phyloP scores from a whole-genome alignment of 192 early-diverging fungal genomes.

The Linnemannia hyalina region DNA sequence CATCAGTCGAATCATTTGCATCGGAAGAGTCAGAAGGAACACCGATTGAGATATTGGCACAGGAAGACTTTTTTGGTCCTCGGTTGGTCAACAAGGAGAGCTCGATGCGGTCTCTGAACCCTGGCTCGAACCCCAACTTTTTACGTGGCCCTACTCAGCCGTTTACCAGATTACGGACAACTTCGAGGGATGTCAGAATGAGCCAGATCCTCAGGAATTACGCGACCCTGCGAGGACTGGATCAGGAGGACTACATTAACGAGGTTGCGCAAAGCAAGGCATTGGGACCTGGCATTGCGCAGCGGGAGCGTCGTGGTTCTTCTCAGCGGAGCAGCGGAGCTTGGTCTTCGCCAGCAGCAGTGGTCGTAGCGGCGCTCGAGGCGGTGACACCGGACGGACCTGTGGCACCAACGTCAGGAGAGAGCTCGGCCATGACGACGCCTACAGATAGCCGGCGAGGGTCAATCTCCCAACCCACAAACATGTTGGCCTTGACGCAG shows the following conservation, averaged over 20 bases:
- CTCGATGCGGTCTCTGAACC: background rate
- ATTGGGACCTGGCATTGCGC: background rate
- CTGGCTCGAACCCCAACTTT: background rate
- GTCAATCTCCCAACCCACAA: background rate
- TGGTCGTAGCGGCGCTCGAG: background rate
- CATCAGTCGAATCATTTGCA: conserved; percentile 28
- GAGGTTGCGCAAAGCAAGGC: conserved; percentile 9
- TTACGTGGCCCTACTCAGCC: background rate
- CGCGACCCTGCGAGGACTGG: conserved; percentile 35
- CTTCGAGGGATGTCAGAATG: conserved; percentile 46
- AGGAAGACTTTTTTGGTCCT: conserved; percentile 40
- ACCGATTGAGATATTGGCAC: conserved; percentile 37
- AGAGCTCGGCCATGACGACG: background rate
- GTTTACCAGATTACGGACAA: conserved; percentile 5
- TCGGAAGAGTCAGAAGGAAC: conserved; percentile 33
- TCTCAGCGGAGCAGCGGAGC: background rate
- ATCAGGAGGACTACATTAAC: conserved; percentile 29
- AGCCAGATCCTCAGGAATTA: conserved; percentile 48
- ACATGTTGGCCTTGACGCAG: background rate
- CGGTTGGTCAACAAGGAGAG: conserved; percentile 15
- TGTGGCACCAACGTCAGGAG: background rate
- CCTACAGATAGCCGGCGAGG: background rate
- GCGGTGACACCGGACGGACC: background rate
- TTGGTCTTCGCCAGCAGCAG: background rate
- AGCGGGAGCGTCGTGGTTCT: conserved; percentile 14